Percentiles rank a stretch among this genome's conserved stretches.
These are phyloP conservation scores for Saccharomycopsis olivae DNA, from an alignment of 805 yeast genomes.

Conservation along the genomic window DNA sequence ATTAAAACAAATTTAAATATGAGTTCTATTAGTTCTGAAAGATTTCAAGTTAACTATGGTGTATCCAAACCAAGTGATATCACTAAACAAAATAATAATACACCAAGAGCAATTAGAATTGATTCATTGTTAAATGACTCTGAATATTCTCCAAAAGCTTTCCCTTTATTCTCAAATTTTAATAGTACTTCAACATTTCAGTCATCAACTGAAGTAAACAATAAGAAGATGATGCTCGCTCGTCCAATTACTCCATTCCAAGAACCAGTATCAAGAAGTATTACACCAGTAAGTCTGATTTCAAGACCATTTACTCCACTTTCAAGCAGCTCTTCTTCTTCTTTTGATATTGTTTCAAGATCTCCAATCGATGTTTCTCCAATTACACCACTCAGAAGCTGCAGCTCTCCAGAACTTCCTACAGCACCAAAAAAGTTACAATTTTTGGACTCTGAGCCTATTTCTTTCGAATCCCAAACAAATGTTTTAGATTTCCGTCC, in stretches of 20 bases:
- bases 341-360: neutral
- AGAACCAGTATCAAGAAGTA: neutral
- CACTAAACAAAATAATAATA: constrained; percentile 4
- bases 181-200: constrained; percentile 2
- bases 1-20: neutral
- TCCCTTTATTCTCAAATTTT: constrained; percentile 14
- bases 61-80: neutral
- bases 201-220: constrained; percentile 9
- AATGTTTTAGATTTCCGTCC: constrained; percentile 28
- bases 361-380: constrained; percentile 11
- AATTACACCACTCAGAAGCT: constrained; percentile 2
- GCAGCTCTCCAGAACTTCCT: constrained; percentile 4
- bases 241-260: constrained; percentile 17
- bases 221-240: constrained; percentile 2
- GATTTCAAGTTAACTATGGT: neutral
- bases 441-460: constrained; percentile 33
- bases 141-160: constrained; percentile 9
- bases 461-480: constrained; percentile 78
- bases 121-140: constrained; percentile 12
- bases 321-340: neutral
- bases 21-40: constrained; percentile 8
- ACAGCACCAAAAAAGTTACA: constrained; percentile 1
- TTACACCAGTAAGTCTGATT: constrained; percentile 4
- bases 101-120: constrained; percentile 15
- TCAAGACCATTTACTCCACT: constrained; percentile 10